Evolutionary conservation across 331 rosid genomes (phyloP).

Genomic region (Dryas integrifolia): DNA sequence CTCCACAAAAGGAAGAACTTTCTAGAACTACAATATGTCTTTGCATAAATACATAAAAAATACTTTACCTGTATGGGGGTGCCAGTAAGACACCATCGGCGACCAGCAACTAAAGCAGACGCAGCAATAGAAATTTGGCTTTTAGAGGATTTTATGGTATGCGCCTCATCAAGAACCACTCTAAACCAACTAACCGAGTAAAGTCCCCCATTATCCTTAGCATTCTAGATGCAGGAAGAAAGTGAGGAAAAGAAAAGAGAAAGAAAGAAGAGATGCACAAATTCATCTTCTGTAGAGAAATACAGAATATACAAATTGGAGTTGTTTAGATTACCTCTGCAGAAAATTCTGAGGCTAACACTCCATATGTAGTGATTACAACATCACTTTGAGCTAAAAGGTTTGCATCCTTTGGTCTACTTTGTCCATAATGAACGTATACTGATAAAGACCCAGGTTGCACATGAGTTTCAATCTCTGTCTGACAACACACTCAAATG

Average conservation of each 20-base stretch:
- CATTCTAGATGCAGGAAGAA: constrained; percentile 45
- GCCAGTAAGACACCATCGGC: constrained; percentile 98
- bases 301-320: constrained; percentile 14
- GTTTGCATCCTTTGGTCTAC: constrained; percentile 84
- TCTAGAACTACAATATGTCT: background rate
- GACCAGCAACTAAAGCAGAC: constrained; percentile 73
- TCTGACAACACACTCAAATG: constrained; percentile 49
- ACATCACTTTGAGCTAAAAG: constrained; percentile 66
- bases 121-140: constrained; percentile 86
- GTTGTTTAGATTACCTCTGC: constrained; percentile 60
- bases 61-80: constrained; percentile 84
- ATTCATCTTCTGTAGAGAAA: constrained; percentile 17
- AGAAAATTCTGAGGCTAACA: constrained; percentile 83
- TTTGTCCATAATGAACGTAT: constrained; percentile 88
- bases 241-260: constrained; percentile 10
- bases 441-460: constrained; percentile 69
- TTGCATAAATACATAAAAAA: constrained; percentile 11
- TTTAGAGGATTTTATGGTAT: constrained; percentile 84
- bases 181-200: constrained; percentile 89
- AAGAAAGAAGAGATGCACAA: constrained; percentile 14
- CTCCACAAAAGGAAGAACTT: background rate
- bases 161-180: constrained; percentile 97
- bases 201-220: constrained; percentile 72
- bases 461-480: constrained; percentile 85
- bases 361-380: constrained; percentile 86